Conservation (phyloP, 2,329 filamentous ascomycete genomes). For the Drechslerella coelobrocha region DNA sequence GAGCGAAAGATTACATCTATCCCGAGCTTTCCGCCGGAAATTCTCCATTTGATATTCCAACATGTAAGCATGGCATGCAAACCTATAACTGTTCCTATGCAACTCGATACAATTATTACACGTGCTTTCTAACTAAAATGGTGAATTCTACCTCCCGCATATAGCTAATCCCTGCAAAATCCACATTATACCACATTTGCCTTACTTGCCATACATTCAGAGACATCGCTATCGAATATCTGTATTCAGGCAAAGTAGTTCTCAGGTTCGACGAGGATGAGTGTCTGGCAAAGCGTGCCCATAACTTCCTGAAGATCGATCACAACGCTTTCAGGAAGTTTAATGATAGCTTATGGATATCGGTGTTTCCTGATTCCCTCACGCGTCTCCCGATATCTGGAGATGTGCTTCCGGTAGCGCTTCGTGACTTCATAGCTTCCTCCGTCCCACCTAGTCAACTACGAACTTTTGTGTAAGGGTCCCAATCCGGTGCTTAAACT, state of each 20-base stretch:
- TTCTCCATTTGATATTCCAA: constrained; percentile 34
- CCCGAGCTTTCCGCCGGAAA: constrained; percentile 16
- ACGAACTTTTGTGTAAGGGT: constrained; percentile 22
- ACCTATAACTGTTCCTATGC: not conserved
- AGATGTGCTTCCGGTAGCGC: not conserved
- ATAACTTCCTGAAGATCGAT: not conserved
- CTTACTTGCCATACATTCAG: constrained; percentile 17
- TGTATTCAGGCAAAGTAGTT: constrained; percentile 20
- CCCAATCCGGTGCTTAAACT: not conserved
- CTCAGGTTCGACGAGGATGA: constrained; percentile 10
- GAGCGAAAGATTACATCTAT: not conserved
- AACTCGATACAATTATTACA: not conserved
- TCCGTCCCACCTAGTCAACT: not conserved
- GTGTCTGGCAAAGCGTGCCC: not conserved
- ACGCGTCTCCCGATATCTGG: not conserved
- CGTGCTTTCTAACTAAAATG: constrained; percentile 1
- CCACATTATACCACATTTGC: constrained; percentile 11
- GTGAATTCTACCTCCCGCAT: not conserved
- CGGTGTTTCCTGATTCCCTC: constrained; percentile 10
- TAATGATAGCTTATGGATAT: constrained; percentile 8
- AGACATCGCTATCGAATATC: constrained; percentile 23
- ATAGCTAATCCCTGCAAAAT: constrained; percentile 13
- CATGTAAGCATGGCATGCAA: constrained; percentile 11
- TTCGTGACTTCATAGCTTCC: constrained; percentile 2
- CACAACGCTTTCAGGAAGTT: not conserved